These are phyloP conservation scores for Agrostemma githago DNA, from an alignment of 148 eudicot species.

Conservation along the genomic window DNA sequence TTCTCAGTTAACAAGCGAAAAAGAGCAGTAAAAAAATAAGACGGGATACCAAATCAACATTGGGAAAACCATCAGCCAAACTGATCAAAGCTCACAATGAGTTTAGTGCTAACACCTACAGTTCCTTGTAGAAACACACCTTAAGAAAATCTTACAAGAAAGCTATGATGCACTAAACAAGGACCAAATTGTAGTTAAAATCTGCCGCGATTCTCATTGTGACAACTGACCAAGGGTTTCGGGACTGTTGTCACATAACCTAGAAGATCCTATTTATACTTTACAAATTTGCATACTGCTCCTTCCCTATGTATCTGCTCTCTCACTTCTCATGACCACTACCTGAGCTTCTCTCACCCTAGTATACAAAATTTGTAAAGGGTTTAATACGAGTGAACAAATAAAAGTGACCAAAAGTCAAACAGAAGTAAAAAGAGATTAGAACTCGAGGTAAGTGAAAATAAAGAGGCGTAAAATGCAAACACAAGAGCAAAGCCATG, in stretches of 20 bases:
- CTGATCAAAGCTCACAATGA: not conserved
- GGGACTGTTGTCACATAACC: not conserved
- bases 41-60: not conserved
- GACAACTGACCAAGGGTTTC: not conserved
- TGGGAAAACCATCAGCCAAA: not conserved
- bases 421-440: too few species aligned
- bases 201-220: not conserved
- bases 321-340: too few species aligned
- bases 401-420: too few species aligned
- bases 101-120: not conserved
- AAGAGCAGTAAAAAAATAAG: not conserved
- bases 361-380: too few species aligned
- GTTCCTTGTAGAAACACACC: not conserved
- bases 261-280: not conserved
- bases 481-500: too few species aligned
- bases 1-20: not conserved
- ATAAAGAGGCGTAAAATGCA: too few species aligned
- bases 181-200: not conserved
- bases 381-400: too few species aligned
- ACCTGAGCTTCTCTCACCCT: too few species aligned
- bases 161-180: not conserved
- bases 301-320: too few species aligned
- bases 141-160: not conserved
- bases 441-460: too few species aligned
- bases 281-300: too few species aligned